Evolutionary conservation across 352 stramenopile species (phyloP), one percentile per base, ranked within the genome.

Genomic region (Phytopythium cucurbitacearum): DNA sequence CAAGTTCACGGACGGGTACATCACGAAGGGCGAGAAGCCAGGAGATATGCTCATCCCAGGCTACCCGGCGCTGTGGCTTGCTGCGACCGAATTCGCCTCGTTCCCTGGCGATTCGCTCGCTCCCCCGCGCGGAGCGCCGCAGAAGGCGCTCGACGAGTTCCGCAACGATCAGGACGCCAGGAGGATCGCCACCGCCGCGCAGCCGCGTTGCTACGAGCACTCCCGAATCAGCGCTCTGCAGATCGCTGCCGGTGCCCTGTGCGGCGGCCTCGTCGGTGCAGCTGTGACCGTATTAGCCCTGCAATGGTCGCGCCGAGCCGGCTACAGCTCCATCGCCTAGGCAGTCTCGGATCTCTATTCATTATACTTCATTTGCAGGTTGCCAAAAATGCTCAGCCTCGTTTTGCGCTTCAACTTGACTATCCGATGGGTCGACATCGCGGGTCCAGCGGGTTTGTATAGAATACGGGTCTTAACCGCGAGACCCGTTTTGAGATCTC

Each of bases 1-100:
- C 45, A 91, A 89, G 57, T 91, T 80, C 57, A 89, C 73, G 48
- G 67, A 87, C 37, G 81, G 81, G 39, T 89, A 85, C 63, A 61
- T 85, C 52, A 87, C 76, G 13, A 89, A 71, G 9, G 79, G 81
- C 28, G 81, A 91, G 49, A 51, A 43, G n/a, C 57, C 72, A 0
- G 51, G 51, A 4, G 51, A 85, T 9, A 75, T 80, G 64, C 33
- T 67, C 4, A 67, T 67, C 16, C 76, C 73, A 4, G 81, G 81
- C 32, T 91, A 91, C 44, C 77, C 76, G 3, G 60, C 67, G 12
- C 82, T 69, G 74, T 89, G 76, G 76, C 43, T 91, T 16, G 49
- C 73, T 37, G 40, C 59, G 21, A 84, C 67, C 36, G 73, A 88
- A 43, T 91, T 81, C 49, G 67, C 63, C 9, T 72, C 62, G 42